phyloP scores from a whole-genome alignment of 441 rosid species.

The Viola pubescens region DNA sequence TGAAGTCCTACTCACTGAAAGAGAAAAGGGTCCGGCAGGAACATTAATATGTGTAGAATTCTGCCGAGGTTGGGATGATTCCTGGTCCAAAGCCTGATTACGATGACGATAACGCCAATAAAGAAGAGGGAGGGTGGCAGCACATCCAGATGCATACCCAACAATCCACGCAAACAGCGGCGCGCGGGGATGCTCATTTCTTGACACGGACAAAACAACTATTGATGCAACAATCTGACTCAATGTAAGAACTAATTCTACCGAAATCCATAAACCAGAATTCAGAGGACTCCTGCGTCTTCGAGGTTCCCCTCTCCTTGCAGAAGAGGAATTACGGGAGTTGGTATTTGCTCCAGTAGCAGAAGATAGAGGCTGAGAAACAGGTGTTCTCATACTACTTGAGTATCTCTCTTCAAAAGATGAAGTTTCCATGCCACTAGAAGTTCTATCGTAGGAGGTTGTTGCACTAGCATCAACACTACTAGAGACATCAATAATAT shows the following conservation, averaged over 20 bases:
- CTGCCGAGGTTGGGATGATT: conserved; percentile 48
- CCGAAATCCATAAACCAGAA: conserved; percentile 86
- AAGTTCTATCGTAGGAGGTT: conserved; percentile 47
- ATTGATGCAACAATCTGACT: conserved; percentile 83
- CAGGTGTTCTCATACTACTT: conserved; percentile 23
- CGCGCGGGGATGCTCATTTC: conserved; percentile 66
- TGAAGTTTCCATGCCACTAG: conserved; percentile 45
- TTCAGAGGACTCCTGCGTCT: conserved; percentile 85
- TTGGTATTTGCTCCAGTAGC: conserved; percentile 30
- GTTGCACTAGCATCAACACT: conserved; percentile 33
- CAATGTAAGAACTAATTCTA: conserved; percentile 68
- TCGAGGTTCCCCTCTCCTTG: conserved; percentile 54
- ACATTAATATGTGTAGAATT: conserved; percentile 53
- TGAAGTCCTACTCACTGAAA: conserved; percentile 54
- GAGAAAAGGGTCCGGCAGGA: conserved; percentile 59
- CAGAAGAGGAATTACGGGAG: conserved; percentile 35
- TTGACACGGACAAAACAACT: conserved; percentile 64
- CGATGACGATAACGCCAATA: conserved; percentile 82
- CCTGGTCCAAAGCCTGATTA: conserved; percentile 50
- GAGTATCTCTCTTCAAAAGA: conserved; percentile 47
- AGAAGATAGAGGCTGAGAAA: conserved; percentile 35
- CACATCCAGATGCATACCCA: conserved; percentile 90
- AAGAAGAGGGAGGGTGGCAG: conserved; percentile 79
- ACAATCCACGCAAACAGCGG: conserved; percentile 86
- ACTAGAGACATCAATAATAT: conserved; percentile 53